Evolutionary conservation across 306 rosid genomes (phyloP).

Genomic region (Dalbergia cultrata): DNA sequence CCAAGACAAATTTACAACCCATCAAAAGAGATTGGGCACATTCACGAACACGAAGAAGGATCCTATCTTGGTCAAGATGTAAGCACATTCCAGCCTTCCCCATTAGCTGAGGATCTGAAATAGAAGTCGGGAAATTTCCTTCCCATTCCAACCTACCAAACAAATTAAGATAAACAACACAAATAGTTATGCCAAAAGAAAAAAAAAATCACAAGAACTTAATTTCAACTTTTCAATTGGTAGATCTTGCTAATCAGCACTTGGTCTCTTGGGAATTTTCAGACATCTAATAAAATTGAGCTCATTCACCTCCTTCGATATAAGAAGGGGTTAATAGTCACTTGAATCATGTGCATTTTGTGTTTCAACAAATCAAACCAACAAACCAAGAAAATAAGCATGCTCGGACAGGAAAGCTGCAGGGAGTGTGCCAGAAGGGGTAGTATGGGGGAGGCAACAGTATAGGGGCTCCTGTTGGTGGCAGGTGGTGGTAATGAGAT

Average conservation of each 20-base stretch:
- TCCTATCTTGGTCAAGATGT: slow-evolving; percentile 96
- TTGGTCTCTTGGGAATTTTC: slow-evolving; percentile 89
- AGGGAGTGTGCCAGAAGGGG: too few species aligned
- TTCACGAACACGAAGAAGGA: slow-evolving; percentile 90
- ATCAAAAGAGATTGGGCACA: slow-evolving; percentile 80
- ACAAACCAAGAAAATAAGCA: too few species aligned
- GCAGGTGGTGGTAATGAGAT: too few species aligned
- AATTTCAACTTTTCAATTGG: slow-evolving; percentile 82
- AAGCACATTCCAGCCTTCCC: slow-evolving; percentile 99
- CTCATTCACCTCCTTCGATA: slow-evolving; percentile 97
- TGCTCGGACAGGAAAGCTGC: too few species aligned
- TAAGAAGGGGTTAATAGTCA: slow-evolving; percentile 54
- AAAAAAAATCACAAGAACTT: slow-evolving; percentile 10
- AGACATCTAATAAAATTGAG: slow-evolving; percentile 85
- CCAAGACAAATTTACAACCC: too few species aligned
- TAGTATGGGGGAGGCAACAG: too few species aligned
- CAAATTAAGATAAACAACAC: slow-evolving; percentile 42
- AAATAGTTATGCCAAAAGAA: neutral
- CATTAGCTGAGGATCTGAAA: slow-evolving; percentile 98
- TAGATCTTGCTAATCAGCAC: slow-evolving; percentile 96
- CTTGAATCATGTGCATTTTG: too few species aligned
- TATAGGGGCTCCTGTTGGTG: too few species aligned
- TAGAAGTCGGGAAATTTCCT: slow-evolving; percentile 96
- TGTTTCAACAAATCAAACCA: too few species aligned
- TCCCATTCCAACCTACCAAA: slow-evolving; percentile 98